phyloP scores from a whole-genome alignment of 176 grass and related monocot species.

The Oropetium thomaeum region DNA sequence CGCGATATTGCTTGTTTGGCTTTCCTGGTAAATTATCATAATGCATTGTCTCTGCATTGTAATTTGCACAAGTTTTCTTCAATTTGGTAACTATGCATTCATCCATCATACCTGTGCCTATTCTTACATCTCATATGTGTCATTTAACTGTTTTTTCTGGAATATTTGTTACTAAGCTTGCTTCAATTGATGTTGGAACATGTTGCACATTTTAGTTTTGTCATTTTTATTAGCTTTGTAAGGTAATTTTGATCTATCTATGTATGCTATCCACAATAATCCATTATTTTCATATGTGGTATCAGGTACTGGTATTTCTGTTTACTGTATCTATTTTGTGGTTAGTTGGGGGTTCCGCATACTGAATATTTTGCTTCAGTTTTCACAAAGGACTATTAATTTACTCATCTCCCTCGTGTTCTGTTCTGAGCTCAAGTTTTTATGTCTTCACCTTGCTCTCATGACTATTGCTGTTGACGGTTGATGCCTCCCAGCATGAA shows the following conservation, averaged over 20 bases:
- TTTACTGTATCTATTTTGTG: neutral
- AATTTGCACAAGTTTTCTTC: neutral
- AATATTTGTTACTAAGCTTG: constrained; percentile 2
- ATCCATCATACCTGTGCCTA: neutral
- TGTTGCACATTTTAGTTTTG: neutral
- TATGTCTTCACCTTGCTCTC: neutral
- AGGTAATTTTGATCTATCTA: neutral
- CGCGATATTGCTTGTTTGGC: neutral
- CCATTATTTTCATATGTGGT: neutral
- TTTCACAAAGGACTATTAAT: neutral
- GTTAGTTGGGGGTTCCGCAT: constrained; percentile 1
- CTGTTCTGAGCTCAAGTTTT: neutral
- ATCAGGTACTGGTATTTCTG: constrained; percentile 16
- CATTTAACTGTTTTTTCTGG: neutral
- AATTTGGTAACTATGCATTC: neutral
- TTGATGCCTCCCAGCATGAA: neutral
- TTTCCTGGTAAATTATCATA: constrained; percentile 6
- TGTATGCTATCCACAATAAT: constrained; percentile 9
- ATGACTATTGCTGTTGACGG: constrained; percentile 1
- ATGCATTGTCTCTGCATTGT: neutral
- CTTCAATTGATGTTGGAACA: neutral
- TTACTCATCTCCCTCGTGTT: neutral
- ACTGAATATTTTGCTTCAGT: neutral
- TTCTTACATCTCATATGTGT: neutral
- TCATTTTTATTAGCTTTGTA: constrained; percentile 5